phyloP scores from a whole-genome alignment of 495 filamentous ascomycete species.

The Thozetella sp. region DNA sequence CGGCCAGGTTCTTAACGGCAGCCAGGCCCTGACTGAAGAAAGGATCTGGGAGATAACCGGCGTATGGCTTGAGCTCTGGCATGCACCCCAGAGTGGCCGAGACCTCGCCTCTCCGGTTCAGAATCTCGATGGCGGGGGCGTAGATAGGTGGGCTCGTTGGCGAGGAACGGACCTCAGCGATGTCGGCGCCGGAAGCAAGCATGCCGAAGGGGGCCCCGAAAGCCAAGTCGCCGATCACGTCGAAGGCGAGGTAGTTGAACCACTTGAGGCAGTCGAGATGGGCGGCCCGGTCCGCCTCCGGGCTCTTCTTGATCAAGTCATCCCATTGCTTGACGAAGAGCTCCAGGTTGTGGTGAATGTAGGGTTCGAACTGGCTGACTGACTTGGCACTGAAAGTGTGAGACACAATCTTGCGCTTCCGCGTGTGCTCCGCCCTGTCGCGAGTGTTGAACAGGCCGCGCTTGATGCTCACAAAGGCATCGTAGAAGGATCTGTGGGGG shows the following conservation, averaged over 20 bases:
- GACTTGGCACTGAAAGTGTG: slow-evolving; percentile 87
- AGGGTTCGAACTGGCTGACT: slow-evolving; percentile 85
- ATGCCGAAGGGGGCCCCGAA: slow-evolving; percentile 62
- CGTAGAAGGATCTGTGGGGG: slow-evolving; percentile 61
- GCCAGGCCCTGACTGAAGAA: slow-evolving; percentile 66
- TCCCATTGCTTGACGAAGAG: slow-evolving; percentile 77
- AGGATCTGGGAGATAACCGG: slow-evolving; percentile 66
- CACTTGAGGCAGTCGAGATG: slow-evolving; percentile 81
- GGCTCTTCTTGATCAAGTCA: slow-evolving; percentile 36
- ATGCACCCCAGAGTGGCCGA: slow-evolving; percentile 63
- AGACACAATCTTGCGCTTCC: slow-evolving; percentile 87
- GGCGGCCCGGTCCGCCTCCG: slow-evolving; percentile 32
- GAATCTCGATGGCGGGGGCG: slow-evolving; percentile 69
- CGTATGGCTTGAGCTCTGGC: slow-evolving; percentile 64
- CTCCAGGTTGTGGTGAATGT: slow-evolving; percentile 80
- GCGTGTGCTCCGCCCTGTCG: slow-evolving; percentile 78
- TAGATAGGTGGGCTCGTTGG: slow-evolving; percentile 54
- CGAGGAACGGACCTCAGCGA: slow-evolving; percentile 55
- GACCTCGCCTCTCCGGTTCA: slow-evolving; percentile 71
- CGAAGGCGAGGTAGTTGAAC: slow-evolving; percentile 95
- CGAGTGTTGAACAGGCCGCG: slow-evolving; percentile 91
- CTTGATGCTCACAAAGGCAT: slow-evolving; percentile 86
- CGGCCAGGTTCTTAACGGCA: slow-evolving; percentile 68
- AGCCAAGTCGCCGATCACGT: slow-evolving; percentile 82
- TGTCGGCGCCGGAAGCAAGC: slow-evolving; percentile 61